Evolutionary conservation across 176 grass and related monocot species (phyloP), one percentile per base, ranked within the genome.

Genomic region (Otatea glauca): DNA sequence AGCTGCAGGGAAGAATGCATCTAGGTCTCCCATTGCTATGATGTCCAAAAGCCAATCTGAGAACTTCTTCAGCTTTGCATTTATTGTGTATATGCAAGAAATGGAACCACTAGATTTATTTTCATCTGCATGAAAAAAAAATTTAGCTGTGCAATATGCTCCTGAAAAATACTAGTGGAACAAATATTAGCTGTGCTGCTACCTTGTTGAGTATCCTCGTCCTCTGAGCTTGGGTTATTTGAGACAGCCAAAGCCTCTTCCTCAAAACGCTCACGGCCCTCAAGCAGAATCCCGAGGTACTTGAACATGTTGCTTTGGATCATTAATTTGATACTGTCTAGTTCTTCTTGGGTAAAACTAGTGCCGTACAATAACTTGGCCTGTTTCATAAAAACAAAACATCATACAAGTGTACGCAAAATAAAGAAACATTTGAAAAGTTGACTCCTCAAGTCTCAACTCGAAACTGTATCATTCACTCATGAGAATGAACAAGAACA

Each of bases 301-400:
- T 98, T 98, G 60, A 95, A 98, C 91, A 98, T 91, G 80, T 92
- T 98, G 64, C 96, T 98, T 83, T 98, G 96, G 75, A 98, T 94
- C 96, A 98, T 98, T 25, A 98, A 34, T 91, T 98, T 98, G 54
- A 93, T 92, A 81, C 50, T 74, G 55, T 95, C 93, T 55, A 92
- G 93, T 81, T 98, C 96, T 86, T 98, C 93, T 67, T 66, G 77
- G 32, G 88, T 89, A 74, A 98, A 98, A 39, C 83, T 93, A 78
- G 77, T 90, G 65, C 89, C 91, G 27, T 95, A 98, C 58, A 98
- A 77, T 68, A 94, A 83, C 72, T 95, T 98, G 8, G 88, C 93
- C 96, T 98, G 91, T 82, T 80, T 67, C 51, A 65, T 69, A 63
- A 69, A 88, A 88, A 87, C 7, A 62, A 79, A 49, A 78, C 11